Conservation (phyloP, 192 early-diverging fungal genomes). For the Rhizophlyctis rosea region DNA sequence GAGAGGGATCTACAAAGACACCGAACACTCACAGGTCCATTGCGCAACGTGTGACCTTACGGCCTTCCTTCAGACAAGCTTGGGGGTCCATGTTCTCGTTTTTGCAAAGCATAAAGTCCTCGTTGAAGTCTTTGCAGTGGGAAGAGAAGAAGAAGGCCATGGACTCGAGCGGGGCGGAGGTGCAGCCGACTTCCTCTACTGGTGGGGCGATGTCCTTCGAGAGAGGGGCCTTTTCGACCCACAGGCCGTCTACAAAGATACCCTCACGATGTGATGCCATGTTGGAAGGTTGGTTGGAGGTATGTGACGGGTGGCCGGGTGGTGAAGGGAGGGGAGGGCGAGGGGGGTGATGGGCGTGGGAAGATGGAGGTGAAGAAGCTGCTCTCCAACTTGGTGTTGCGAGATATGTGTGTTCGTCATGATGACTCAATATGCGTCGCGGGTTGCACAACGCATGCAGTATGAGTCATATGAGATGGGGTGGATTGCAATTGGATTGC, state of each 20-base stretch:
- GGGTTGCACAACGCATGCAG: too few relatives aligned
- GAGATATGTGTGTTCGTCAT: too few relatives aligned
- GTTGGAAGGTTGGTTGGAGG: too few relatives aligned
- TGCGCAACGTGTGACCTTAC: conserved; percentile 90
- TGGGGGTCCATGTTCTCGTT: conserved; percentile 82
- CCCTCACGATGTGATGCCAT: conserved; percentile 30
- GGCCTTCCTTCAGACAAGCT: conserved; percentile 90
- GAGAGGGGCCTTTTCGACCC: conserved; percentile 84
- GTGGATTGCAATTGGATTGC: too few relatives aligned
- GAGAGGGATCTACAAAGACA: too few relatives aligned
- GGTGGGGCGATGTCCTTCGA: conserved; percentile 59
- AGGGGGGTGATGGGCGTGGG: too few relatives aligned
- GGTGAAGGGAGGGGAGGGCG: too few relatives aligned
- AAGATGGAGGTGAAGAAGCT: too few relatives aligned
- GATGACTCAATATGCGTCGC: too few relatives aligned
- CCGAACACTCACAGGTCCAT: conserved; percentile 67
- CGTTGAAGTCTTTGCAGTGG: conserved; percentile 83
- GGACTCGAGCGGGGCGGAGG: conserved; percentile 89
- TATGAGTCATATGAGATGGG: too few relatives aligned
- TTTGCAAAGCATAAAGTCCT: conserved; percentile 98
- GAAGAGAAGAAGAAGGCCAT: conserved; percentile 88
- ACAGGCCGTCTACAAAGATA: conserved; percentile 52
- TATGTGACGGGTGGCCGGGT: too few relatives aligned
- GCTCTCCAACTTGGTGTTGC: too few relatives aligned
- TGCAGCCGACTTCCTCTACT: conserved; percentile 85